These are phyloP conservation scores for Articulospora tetracladia DNA, from an alignment of 495 filamentous ascomycete genomes.

Conservation along the genomic window DNA sequence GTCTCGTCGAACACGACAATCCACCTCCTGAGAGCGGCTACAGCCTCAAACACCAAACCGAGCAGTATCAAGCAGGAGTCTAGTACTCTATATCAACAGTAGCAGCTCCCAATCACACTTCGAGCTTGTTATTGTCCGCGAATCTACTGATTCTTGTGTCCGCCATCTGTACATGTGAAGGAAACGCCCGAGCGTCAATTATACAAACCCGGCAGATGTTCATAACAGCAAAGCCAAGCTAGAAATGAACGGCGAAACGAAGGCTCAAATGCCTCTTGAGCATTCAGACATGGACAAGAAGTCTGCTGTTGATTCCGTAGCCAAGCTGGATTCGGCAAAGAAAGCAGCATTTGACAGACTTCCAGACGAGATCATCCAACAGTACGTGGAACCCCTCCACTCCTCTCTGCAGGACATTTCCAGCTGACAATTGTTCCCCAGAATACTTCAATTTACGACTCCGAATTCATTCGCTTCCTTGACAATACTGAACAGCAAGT, in stretches of 20 bases:
- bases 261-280: not conserved
- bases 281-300: slow-evolving; percentile 1
- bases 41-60: not conserved
- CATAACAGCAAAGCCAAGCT: not conserved
- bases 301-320: not conserved
- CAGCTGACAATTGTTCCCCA: slow-evolving; percentile 28
- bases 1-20: not conserved
- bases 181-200: not conserved
- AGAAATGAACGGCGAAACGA: not conserved
- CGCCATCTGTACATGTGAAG: not conserved
- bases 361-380: slow-evolving; percentile 39
- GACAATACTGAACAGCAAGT: slow-evolving; percentile 73
- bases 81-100: not conserved
- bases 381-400: slow-evolving; percentile 27
- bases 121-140: no score
- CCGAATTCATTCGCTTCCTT: slow-evolving; percentile 80
- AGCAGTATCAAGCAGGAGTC: not conserved
- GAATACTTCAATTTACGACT: slow-evolving; percentile 71
- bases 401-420: not conserved
- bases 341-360: slow-evolving; percentile 28
- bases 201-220: not conserved
- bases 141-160: no score
- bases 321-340: not conserved
- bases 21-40: not conserved
- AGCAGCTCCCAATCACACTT: no score